Percentiles rank a stretch among this genome's conserved stretches.
Conservation (phyloP, 1,139 yeast species). For the Blastobotrys serpentis region DNA sequence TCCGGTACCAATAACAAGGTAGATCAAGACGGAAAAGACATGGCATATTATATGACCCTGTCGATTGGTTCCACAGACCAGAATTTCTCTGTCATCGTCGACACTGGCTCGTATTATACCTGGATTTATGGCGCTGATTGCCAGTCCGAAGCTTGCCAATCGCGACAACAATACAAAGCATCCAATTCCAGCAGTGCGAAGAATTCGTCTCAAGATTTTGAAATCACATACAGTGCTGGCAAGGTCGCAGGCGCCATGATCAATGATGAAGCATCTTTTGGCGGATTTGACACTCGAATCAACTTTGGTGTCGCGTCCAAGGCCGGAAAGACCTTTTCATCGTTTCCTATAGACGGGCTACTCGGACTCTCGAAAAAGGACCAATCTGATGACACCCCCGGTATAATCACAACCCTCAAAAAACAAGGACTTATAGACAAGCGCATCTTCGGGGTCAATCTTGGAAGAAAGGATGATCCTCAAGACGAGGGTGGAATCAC, state of each 20-base stretch:
- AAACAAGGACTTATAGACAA: constrained; percentile 40
- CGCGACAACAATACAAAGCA: constrained; percentile 38
- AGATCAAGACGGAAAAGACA: constrained; percentile 33
- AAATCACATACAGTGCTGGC: constrained; percentile 56
- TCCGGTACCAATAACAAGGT: constrained; percentile 24
- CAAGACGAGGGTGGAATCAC: constrained; percentile 46
- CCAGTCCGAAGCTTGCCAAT: constrained; percentile 46
- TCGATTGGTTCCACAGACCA: constrained; percentile 32
- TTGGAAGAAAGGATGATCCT: constrained; percentile 41
- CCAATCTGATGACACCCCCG: constrained; percentile 36
- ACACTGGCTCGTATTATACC: constrained; percentile 63
- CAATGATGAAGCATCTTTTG: constrained; percentile 44
- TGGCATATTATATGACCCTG: constrained; percentile 34
- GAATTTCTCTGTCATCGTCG: constrained; percentile 54
- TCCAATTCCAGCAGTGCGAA: constrained; percentile 28
- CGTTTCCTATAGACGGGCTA: constrained; percentile 59
- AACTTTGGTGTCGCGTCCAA: constrained; percentile 54
- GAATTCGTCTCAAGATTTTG: constrained; percentile 39
- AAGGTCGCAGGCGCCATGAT: constrained; percentile 51
- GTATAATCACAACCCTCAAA: constrained; percentile 44
- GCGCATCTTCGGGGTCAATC: constrained; percentile 45
- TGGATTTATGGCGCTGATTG: constrained; percentile 63
- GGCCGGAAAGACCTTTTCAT: constrained; percentile 54
- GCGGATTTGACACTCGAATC: constrained; percentile 46
- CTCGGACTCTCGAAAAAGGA: constrained; percentile 53